Evolutionary conservation across 371 early-diverging fungal genomes (phyloP).

Genomic region (Rhizopus delemar): DNA sequence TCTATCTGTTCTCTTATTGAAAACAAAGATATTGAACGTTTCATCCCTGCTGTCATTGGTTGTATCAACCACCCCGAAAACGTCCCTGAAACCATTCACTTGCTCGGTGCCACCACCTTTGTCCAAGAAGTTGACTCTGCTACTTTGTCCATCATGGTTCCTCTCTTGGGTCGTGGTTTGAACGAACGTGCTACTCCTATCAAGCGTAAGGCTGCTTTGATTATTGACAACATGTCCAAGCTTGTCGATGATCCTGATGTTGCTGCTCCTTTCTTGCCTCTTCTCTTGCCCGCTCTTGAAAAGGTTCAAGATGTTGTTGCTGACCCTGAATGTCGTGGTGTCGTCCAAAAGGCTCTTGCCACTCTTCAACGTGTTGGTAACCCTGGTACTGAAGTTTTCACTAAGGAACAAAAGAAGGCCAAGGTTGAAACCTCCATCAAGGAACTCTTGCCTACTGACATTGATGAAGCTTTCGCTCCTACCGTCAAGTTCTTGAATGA

Average conservation of each 20-base stretch:
- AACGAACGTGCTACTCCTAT: conserved; percentile 62
- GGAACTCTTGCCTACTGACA: conserved; percentile 36
- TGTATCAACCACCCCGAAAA: conserved; percentile 70
- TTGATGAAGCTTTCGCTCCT: conserved; percentile 27
- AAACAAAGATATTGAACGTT: conserved; percentile 68
- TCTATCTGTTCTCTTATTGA: conserved; percentile 56
- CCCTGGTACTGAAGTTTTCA: conserved; percentile 33
- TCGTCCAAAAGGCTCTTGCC: conserved; percentile 55
- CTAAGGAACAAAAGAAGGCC: conserved; percentile 47
- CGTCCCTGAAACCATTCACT: conserved; percentile 67
- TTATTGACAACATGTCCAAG: conserved; percentile 86
- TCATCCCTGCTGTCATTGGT: conserved; percentile 62
- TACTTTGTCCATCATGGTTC: conserved; percentile 83
- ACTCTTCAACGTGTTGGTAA: conserved; percentile 47
- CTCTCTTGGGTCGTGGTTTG: conserved; percentile 76
- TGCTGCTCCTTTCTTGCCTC: conserved; percentile 82
- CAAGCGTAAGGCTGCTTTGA: conserved; percentile 80
- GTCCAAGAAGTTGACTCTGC: conserved; percentile 79
- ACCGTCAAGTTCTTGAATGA: conserved; percentile 48
- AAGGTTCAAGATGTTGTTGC: conserved; percentile 75
- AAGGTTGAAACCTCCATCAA: conserved; percentile 45
- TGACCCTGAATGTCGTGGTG: conserved; percentile 77
- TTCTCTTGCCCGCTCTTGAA: conserved; percentile 78
- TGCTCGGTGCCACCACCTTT: conserved; percentile 74
- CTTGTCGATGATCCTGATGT: conserved; percentile 78